Conservation (phyloP, 148 eudicot genomes). For the Mesembryanthemum crystallinum region DNA sequence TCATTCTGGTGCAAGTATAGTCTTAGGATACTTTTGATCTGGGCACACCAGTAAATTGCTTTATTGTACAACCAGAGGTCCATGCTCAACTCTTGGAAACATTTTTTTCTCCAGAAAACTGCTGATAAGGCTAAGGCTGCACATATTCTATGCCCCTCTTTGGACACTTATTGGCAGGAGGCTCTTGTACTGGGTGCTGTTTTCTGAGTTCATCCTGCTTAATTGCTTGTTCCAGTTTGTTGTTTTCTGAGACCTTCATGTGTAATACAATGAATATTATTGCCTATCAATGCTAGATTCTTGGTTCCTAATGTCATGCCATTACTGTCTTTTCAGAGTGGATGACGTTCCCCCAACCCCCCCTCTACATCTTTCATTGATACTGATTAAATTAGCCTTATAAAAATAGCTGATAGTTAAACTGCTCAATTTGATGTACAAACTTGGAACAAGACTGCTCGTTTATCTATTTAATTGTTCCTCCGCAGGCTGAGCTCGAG, state of each 20-base stretch:
- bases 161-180: not conserved
- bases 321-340: not conserved
- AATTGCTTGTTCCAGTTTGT: not conserved
- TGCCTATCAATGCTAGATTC: not conserved
- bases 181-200: not conserved
- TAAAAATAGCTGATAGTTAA: conserved; percentile 7
- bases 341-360: not conserved
- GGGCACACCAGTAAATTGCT: not conserved
- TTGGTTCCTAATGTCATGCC: not conserved
- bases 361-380: too few species aligned
- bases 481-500: conserved; percentile 77
- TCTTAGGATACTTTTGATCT: not conserved
- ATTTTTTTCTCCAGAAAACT: not conserved
- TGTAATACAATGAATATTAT: not conserved
- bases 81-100: too few species aligned
- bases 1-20: too few species aligned
- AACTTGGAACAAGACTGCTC: not conserved
- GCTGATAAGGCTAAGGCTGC: not conserved
- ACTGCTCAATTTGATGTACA: not conserved
- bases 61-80: not conserved
- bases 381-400: not conserved
- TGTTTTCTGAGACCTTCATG: not conserved
- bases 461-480: not conserved
- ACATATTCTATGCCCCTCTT: not conserved
- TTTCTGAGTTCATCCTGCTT: not conserved